Evolutionary conservation across 2,329 filamentous ascomycete species (phyloP), one percentile per base, ranked within the genome.

Genomic region (Macroventuria anomochaeta): DNA sequence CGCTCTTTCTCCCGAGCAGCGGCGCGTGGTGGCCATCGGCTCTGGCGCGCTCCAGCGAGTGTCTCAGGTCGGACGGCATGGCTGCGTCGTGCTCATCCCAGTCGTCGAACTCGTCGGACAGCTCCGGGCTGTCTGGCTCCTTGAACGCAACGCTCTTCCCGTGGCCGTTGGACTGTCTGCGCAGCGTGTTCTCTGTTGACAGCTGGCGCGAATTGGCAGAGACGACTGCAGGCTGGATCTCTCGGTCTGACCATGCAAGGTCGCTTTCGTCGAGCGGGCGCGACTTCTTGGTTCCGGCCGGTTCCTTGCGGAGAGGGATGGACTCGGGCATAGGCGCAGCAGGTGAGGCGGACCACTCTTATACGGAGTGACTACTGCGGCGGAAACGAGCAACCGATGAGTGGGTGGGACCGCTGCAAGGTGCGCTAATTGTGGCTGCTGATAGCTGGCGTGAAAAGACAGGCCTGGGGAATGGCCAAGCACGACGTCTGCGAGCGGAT

Each of bases 1-100:
- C 61, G 54, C 74, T 75, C 60, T 76, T 75, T 43, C 58, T 63
- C 29, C 72, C 80, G 26, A 88, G 76, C 59, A 88, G 71, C 20
- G 85, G 85, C 58, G 81, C 76, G 47, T 82, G 76, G 31, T 77
- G 77, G 36, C 73, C 72, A 25, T 75, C 74, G 55, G 76, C 75
- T 18, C 68, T 69, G 42, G 71, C 66, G 46, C 73, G 70, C 36
- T 70, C 70, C 42, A 77, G 68, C 32, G 70, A 70, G 17, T 77
- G 73, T 47, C 80, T 71, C 60, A 83, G 71, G 59, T 81, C 78
- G 2, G 79, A 81, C 40, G 79, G 79, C 79, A 82, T 82, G 53
- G 70, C 70, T 49, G 64, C 63, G 59, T 75, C 71, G 67, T 73
- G 73, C 58, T 77, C 75, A 72, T 77, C 76, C 78, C 76, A 79